Base-by-base conservation (phyloP, 208 protist genomes). In the Blechomonas ayalai region DNA sequence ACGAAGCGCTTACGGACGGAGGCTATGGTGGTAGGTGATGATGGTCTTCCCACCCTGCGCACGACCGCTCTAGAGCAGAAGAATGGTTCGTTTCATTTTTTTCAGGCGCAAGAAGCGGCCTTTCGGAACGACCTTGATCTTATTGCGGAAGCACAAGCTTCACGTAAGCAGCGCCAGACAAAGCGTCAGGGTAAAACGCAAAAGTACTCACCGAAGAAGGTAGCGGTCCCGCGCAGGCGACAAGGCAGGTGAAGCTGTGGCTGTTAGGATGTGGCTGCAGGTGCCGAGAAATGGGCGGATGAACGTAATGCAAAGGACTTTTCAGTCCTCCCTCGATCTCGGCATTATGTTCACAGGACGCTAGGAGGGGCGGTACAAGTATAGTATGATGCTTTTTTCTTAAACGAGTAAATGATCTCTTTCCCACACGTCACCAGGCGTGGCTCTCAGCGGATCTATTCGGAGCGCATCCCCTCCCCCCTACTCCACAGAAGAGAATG, bases 41-140 rank as follows among this genome's bases (percentile, higher is more conserved):
- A 86, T 43, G 73, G 69, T 7, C 26, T 41, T 29, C 43, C 36
- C 4, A 28, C 55, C 28, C 62, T 79, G 40, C 66, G 62, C 28
- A 79, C 59, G 15, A 87, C 65, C 4, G 71, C 71, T 5, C 38
- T 79, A 7, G 38, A 26, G 15, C 18, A 39, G n/a, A 52, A 52
- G 24, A 22, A 37, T 31, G 18, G 35, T 13, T 6, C 46, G 12
- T 92, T 92, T 65, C 61, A 92, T 23, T 83, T 71, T 48, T 88
- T 89, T 41, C 22, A 34, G 0, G 67, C 67, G 3, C 83, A 92
- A 52, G 71, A 86, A 29, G 47, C 63, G 2, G 75, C 62, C 3
- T 92, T 92, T 40, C 16, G 69, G 28, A 83, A 83, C 19, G 76
- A 92, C 44, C 66, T 92, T 51, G 77, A 67, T 0, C 25, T 35